phyloP scores from a whole-genome alignment of 805 yeast species.

The Candida alai region DNA sequence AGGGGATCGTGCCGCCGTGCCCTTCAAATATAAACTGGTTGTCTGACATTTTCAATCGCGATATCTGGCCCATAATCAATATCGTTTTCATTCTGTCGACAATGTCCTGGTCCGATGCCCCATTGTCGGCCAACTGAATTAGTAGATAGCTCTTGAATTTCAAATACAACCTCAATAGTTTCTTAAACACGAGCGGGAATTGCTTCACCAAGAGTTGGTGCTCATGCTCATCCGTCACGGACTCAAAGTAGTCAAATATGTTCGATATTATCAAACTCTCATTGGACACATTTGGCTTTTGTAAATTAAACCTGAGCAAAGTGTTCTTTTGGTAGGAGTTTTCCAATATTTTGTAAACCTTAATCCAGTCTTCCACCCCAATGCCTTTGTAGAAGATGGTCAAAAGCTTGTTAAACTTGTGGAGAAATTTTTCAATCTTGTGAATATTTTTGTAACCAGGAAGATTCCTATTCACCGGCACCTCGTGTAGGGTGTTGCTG shows the following conservation, averaged over 20 bases:
- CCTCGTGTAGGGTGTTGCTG: constrained; percentile 39
- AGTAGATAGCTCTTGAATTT: constrained; percentile 63
- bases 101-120: constrained; percentile 57
- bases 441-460: constrained; percentile 43
- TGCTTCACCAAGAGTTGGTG: constrained; percentile 32
- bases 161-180: constrained; percentile 61
- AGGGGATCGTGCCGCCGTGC: constrained; percentile 49
- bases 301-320: constrained; percentile 53
- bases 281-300: constrained; percentile 37
- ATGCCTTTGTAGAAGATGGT: constrained; percentile 54
- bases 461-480: constrained; percentile 44
- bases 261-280: constrained; percentile 62
- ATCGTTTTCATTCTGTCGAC: constrained; percentile 65
- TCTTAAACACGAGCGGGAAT: constrained; percentile 68
- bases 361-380: constrained; percentile 73
- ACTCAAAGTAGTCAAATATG: constrained; percentile 65
- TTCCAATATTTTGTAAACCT: constrained; percentile 70
- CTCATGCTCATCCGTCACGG: constrained; percentile 48
- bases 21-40: constrained; percentile 40
- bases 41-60: constrained; percentile 63
- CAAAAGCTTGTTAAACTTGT: constrained; percentile 59
- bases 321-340: constrained; percentile 57
- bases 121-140: constrained; percentile 59
- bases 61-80: constrained; percentile 59
- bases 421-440: constrained; percentile 58